These are phyloP conservation scores for Phialophora tarda DNA, from an alignment of 2,329 filamentous ascomycete genomes.

Conservation along the genomic window DNA sequence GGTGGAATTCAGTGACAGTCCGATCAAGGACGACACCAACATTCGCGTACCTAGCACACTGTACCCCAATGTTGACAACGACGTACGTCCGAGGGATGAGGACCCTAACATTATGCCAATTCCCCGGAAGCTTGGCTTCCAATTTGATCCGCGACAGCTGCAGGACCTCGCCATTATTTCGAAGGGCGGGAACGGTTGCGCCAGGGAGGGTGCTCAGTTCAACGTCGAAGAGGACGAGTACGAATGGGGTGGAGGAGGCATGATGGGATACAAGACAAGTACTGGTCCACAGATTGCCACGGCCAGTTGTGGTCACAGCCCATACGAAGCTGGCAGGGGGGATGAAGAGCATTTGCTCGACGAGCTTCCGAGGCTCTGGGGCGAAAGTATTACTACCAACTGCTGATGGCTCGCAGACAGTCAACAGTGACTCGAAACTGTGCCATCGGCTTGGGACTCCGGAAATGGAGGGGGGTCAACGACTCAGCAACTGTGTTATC, in stretches of 20 bases:
- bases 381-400: background rate
- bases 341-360: conserved; percentile 34
- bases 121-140: conserved; percentile 28
- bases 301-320: conserved; percentile 10
- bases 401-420: background rate
- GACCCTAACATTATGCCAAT: conserved; percentile 38
- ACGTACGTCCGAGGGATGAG: conserved; percentile 31
- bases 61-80: conserved; percentile 17
- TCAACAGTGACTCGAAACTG: background rate
- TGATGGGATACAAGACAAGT: conserved; percentile 32
- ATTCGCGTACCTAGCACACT: conserved; percentile 30
- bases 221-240: conserved; percentile 33
- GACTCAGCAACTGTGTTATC: background rate
- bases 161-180: conserved; percentile 36
- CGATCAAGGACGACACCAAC: background rate
- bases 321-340: conserved; percentile 29
- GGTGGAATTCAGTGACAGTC: conserved; percentile 5
- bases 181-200: conserved; percentile 40
- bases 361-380: conserved; percentile 28
- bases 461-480: background rate
- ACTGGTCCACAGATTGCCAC: conserved; percentile 7
- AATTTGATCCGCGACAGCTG: conserved; percentile 39
- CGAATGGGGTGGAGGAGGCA: conserved; percentile 38
- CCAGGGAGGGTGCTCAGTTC: conserved; percentile 34
- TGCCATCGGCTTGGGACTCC: background rate